These are phyloP conservation scores for Daldinia childiae DNA, from an alignment of 495 filamentous ascomycete genomes.

Conservation along the genomic window DNA sequence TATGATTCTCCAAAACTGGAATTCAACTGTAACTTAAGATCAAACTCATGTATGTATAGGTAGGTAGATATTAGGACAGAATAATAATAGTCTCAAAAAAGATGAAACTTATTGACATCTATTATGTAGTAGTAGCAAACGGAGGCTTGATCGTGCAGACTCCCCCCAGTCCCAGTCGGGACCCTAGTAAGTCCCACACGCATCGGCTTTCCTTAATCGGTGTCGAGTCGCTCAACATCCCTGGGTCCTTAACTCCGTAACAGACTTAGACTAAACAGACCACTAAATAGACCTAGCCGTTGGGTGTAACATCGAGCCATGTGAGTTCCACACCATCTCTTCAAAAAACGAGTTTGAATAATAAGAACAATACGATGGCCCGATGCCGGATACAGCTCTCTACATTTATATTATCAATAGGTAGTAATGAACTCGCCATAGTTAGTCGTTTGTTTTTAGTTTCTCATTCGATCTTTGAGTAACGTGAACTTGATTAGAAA, in stretches of 20 bases:
- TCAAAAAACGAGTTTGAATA: slow-evolving; percentile 18
- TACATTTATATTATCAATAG: slow-evolving; percentile 16
- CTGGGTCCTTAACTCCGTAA: slow-evolving; percentile 21
- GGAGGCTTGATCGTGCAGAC: slow-evolving; percentile 17
- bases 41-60: too few species aligned
- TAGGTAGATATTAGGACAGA: too few species aligned
- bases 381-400: slow-evolving; percentile 9
- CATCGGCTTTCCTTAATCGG: slow-evolving; percentile 43
- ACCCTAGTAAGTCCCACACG: slow-evolving; percentile 25
- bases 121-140: slow-evolving; percentile 16
- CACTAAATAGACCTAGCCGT: slow-evolving; percentile 13
- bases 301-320: slow-evolving; percentile 36
- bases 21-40: neutral
- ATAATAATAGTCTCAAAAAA: neutral
- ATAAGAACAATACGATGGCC: slow-evolving; percentile 18
- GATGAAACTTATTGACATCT: neutral
- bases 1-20: neutral
- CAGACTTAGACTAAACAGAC: slow-evolving; percentile 14
- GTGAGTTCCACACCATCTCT: slow-evolving; percentile 40
- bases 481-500: slow-evolving; percentile 5
- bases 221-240: slow-evolving; percentile 26
- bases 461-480: slow-evolving; percentile 21
- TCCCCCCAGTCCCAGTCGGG: neutral
- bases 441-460: neutral
- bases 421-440: neutral